These are phyloP conservation scores for Trifolium pratense DNA, from an alignment of 306 rosid species.

Conservation along the genomic window DNA sequence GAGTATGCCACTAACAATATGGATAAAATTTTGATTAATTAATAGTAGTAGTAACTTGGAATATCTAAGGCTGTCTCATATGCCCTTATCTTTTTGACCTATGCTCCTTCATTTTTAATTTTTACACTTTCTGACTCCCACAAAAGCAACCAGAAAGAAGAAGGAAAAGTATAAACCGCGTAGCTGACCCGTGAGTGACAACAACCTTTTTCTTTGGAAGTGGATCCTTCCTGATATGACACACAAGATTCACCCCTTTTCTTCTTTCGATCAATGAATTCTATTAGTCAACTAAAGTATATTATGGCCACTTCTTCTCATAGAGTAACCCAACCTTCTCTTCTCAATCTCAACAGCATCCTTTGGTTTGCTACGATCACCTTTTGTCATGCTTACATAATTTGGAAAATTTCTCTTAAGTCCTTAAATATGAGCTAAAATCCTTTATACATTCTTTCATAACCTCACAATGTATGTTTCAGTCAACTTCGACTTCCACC, in stretches of 20 bases:
- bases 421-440: too few species aligned
- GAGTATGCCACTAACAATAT: not conserved
- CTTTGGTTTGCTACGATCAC: constrained; percentile 23
- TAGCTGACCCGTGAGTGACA: not conserved
- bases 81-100: not conserved
- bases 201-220: not conserved
- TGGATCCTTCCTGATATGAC: constrained; percentile 19
- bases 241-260: constrained; percentile 32
- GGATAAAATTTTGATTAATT: not conserved
- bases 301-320: not conserved
- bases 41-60: not conserved
- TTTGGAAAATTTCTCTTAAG: too few species aligned
- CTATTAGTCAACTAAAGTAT: not conserved
- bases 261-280: not conserved
- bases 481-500: too few species aligned
- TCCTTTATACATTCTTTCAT: too few species aligned
- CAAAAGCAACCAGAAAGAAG: constrained; percentile 3
- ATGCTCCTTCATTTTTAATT: not conserved
- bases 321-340: not conserved
- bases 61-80: not conserved
- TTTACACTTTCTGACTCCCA: constrained; percentile 13
- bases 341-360: not conserved
- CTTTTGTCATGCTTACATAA: constrained; percentile 47
- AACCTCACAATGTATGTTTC: too few species aligned
- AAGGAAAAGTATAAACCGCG: constrained; percentile 9